Percentiles rank a stretch among this genome's conserved stretches.
Evolutionary conservation across 768 basidiomycete species (phyloP).

Genomic region (Pleurotus salmoneostramineus): DNA sequence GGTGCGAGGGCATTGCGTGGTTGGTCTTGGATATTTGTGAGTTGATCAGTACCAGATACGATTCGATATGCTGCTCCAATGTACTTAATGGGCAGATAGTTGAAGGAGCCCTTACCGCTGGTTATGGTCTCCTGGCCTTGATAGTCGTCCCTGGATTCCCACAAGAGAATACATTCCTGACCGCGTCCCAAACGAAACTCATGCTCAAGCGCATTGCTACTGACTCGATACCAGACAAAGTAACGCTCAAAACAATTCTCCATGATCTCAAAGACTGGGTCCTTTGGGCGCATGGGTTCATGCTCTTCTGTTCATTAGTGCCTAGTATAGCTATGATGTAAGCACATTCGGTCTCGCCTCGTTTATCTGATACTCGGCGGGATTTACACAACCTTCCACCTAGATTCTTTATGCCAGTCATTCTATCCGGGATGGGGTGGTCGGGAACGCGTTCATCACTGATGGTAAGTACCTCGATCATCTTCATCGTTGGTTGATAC

Average conservation of each 20-base stretch:
- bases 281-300: constrained; percentile 45
- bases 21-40: constrained; percentile 54
- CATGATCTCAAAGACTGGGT: constrained; percentile 42
- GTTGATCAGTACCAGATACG: constrained; percentile 8
- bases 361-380: background rate
- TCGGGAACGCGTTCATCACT: constrained; percentile 35
- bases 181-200: constrained; percentile 33
- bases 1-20: constrained; percentile 38
- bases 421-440: constrained; percentile 48
- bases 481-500: background rate
- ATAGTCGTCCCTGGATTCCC: constrained; percentile 44
- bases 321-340: constrained; percentile 49
- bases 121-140: constrained; percentile 38
- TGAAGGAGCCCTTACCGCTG: constrained; percentile 44
- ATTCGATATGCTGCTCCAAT: background rate
- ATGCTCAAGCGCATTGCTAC: constrained; percentile 40
- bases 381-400: background rate
- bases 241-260: constrained; percentile 31
- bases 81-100: constrained; percentile 31
- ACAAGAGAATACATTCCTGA: constrained; percentile 43
- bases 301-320: constrained; percentile 47
- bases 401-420: constrained; percentile 43
- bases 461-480: constrained; percentile 23
- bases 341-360: constrained; percentile 8
- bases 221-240: constrained; percentile 39